Evolutionary conservation across 495 filamentous ascomycete species (phyloP).

Genomic region (Mytilinidion resinicola): DNA sequence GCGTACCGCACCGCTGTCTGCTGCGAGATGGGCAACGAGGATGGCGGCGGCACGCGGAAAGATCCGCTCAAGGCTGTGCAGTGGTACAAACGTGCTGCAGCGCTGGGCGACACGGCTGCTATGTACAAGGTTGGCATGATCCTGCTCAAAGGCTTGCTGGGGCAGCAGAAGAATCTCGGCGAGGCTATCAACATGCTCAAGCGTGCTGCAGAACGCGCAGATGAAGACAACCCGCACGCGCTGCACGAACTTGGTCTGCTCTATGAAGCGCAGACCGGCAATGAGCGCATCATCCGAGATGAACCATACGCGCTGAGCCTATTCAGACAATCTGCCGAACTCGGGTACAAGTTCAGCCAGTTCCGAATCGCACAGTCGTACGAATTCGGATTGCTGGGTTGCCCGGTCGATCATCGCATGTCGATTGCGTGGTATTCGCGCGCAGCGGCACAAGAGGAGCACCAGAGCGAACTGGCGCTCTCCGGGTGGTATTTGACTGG

Average conservation of each 20-base stretch:
- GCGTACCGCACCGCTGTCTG: conserved; percentile 96
- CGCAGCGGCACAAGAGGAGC: conserved; percentile 88
- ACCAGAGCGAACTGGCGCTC: conserved; percentile 86
- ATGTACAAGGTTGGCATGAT: conserved; percentile 99
- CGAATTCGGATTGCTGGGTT: conserved; percentile 83
- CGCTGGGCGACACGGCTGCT: conserved; percentile 81
- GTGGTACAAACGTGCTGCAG: conserved; percentile 92
- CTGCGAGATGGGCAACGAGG: conserved; percentile 92
- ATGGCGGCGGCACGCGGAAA: conserved; percentile 83
- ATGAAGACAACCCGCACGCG: conserved; percentile 87
- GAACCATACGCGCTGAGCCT: conserved; percentile 69
- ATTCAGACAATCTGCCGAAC: conserved; percentile 79
- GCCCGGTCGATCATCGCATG: conserved; percentile 69
- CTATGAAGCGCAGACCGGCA: conserved; percentile 62
- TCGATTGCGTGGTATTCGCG: conserved; percentile 90
- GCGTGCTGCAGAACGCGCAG: conserved; percentile 81
- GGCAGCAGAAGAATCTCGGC: conserved; percentile 72
- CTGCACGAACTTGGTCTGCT: conserved; percentile 86
- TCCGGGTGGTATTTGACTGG: conserved; percentile 97
- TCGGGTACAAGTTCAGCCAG: conserved; percentile 93
- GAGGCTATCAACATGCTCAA: conserved; percentile 90
- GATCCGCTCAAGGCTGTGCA: conserved; percentile 91
- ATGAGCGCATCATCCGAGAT: conserved; percentile 70
- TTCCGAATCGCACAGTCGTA: conserved; percentile 81
- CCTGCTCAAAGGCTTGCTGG: conserved; percentile 84